Base-by-base conservation (phyloP, 208 protist genomes). In the Acanthamoeba divionensis region DNA sequence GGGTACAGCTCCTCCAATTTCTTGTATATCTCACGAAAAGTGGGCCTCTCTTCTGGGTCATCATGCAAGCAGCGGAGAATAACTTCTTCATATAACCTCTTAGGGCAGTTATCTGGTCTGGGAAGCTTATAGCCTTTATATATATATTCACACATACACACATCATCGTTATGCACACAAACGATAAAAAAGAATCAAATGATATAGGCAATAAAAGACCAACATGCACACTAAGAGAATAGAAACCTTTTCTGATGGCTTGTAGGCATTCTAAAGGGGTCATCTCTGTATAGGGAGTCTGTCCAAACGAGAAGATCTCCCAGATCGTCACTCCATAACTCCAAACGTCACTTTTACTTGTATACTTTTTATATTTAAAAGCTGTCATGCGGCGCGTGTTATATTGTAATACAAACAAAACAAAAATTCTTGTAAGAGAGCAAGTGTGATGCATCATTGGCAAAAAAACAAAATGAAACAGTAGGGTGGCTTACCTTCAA, bases 291-390 rank as follows among this genome's bases (percentile, higher is more conserved):
- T 82, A 82, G 26, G 71, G 71, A 4, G 71, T 82, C 47, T 82
- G 71, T 12, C 71, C 71, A 31, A 82, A 82, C 21, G 71, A 82
- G 6, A 82, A 82, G 24, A 87, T 67, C 79, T 87, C 79, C 79
- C 79, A 87, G 24, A 87, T 33, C 24, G 79, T 87, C 12, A 87
- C 79, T 12, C 10, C 79, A 36, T 69, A 87, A 31, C 54, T 69
- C 79, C 79, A 87, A 33, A 87, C 79, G 24, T 87, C 79, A 18
- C 33, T 52, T 45, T 87, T 87, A 4, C 55, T 36, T 18, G 79
- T 69, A 44, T 87, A 87, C 54, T 87, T 87, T 0, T 60, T 10
- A 41, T 26, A 87, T 29, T 87, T 87, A 60, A 87, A 87, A 8
- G 57, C 79, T 65, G 36, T n/a, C n/a, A n/a, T n/a, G n/a, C n/a